A percentile compares a stretch with the other conserved stretches of the same genome.
Conservation (phyloP, 495 filamentous ascomycete species). For the Penicillium alfredii region DNA sequence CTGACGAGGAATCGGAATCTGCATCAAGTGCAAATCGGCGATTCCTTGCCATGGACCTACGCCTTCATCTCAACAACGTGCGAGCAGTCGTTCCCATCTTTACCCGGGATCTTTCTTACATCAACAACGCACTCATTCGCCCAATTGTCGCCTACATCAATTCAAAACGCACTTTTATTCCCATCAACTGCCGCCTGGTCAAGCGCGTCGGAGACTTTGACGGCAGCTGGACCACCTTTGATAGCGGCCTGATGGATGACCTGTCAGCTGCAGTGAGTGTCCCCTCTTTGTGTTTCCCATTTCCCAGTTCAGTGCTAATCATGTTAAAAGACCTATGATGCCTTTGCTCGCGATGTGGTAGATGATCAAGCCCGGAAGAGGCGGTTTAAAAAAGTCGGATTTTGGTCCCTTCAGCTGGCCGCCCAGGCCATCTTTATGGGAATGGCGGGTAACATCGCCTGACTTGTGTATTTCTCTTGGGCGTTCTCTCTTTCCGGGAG, state of each 20-base stretch:
- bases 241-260: slow-evolving; percentile 93
- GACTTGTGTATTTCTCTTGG: slow-evolving; percentile 28
- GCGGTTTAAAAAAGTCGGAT: slow-evolving; percentile 89
- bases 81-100: slow-evolving; percentile 88
- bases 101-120: slow-evolving; percentile 82
- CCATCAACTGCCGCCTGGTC: slow-evolving; percentile 87
- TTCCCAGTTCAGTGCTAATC: slow-evolving; percentile 8
- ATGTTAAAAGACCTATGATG: slow-evolving; percentile 64
- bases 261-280: slow-evolving; percentile 70
- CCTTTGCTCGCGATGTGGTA: slow-evolving; percentile 81
- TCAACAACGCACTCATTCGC: slow-evolving; percentile 89
- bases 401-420: slow-evolving; percentile 88
- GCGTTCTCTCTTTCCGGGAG: slow-evolving; percentile 2
- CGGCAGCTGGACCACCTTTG: slow-evolving; percentile 91
- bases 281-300: neutral
- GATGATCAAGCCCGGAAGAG: slow-evolving; percentile 79
- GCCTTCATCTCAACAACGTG: slow-evolving; percentile 86
- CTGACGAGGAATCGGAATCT: slow-evolving; percentile 11
- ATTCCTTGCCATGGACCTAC: slow-evolving; percentile 83
- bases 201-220: slow-evolving; percentile 86
- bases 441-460: slow-evolving; percentile 80
- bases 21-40: slow-evolving; percentile 47
- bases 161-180: slow-evolving; percentile 85
- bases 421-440: slow-evolving; percentile 95
- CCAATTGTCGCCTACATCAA: slow-evolving; percentile 99